Percentiles rank a stretch among this genome's conserved stretches.
Evolutionary conservation across 768 basidiomycete species (phyloP).

Genomic region (Psilocybe cubensis): DNA sequence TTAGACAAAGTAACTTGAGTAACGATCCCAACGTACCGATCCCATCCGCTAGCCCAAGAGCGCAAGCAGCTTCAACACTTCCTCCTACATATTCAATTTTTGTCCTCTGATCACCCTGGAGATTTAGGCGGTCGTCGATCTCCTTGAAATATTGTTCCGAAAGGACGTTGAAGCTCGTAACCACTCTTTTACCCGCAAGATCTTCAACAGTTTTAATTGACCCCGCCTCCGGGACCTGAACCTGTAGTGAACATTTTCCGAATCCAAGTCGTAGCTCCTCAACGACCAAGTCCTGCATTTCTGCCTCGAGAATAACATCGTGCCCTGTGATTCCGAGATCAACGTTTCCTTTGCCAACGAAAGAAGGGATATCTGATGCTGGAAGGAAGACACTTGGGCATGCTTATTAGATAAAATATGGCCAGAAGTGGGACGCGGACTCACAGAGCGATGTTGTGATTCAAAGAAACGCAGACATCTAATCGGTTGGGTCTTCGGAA

Average conservation of each 20-base stretch:
- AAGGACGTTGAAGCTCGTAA: conserved; percentile 94
- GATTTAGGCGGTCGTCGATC: conserved; percentile 57
- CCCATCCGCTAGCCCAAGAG: conserved; percentile 94
- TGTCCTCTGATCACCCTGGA: conserved; percentile 62
- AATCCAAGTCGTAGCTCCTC: conserved; percentile 87
- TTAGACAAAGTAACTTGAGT: not conserved
- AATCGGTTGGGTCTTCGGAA: conserved; percentile 86
- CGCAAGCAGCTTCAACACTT: conserved; percentile 97
- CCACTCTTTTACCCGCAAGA: conserved; percentile 89
- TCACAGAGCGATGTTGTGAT: conserved; percentile 93
- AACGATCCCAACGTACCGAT: conserved; percentile 64
- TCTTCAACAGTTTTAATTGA: conserved; percentile 73
- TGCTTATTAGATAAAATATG: not conserved
- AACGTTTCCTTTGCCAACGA: conserved; percentile 97
- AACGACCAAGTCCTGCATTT: conserved; percentile 77
- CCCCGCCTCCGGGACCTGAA: conserved; percentile 87
- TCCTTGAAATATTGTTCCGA: conserved; percentile 75
- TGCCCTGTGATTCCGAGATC: conserved; percentile 98
- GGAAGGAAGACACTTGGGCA: conserved; percentile 87
- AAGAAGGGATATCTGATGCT: conserved; percentile 95
- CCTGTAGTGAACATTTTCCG: conserved; percentile 87
- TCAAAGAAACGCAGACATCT: conserved; percentile 92
- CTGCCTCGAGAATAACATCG: conserved; percentile 92
- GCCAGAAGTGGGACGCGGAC: conserved; percentile 27
- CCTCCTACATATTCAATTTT: conserved; percentile 96